phyloP scores from a whole-genome alignment of 1,139 yeast species.

The Nakaseomyces bracarensis region DNA sequence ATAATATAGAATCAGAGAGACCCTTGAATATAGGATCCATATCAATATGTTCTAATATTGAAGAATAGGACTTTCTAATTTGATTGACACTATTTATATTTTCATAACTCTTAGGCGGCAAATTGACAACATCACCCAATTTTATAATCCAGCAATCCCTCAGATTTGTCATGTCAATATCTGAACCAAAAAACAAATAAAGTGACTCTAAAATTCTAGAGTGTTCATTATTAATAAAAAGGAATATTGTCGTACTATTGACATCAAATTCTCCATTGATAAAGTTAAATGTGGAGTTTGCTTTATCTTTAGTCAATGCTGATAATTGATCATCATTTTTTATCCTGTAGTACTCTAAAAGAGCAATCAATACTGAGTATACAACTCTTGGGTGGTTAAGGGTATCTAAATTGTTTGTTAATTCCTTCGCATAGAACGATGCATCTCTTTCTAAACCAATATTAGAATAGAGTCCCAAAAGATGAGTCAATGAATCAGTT shows the following conservation, averaged over 20 bases:
- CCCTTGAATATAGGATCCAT: constrained; percentile 42
- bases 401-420: constrained; percentile 33
- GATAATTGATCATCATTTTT: constrained; percentile 17
- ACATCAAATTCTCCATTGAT: constrained; percentile 25
- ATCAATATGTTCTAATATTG: constrained; percentile 28
- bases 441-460: constrained; percentile 51
- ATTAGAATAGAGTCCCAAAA: constrained; percentile 36
- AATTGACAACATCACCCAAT: constrained; percentile 22
- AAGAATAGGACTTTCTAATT: constrained; percentile 24
- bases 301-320: constrained; percentile 15
- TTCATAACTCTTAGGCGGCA: constrained; percentile 16
- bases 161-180: constrained; percentile 20
- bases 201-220: constrained; percentile 21
- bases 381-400: constrained; percentile 30
- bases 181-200: constrained; percentile 21
- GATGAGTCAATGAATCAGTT: constrained; percentile 32
- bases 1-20: constrained; percentile 41
- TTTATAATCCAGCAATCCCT: constrained; percentile 28
- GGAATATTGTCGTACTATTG: constrained; percentile 18
- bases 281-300: constrained; percentile 21
- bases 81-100: constrained; percentile 27
- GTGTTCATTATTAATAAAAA: constrained; percentile 20
- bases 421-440: constrained; percentile 43
- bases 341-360: constrained; percentile 19
- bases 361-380: constrained; percentile 21